Conservation (phyloP, 2,329 filamentous ascomycete species). For the Colletotrichum sp. region DNA sequence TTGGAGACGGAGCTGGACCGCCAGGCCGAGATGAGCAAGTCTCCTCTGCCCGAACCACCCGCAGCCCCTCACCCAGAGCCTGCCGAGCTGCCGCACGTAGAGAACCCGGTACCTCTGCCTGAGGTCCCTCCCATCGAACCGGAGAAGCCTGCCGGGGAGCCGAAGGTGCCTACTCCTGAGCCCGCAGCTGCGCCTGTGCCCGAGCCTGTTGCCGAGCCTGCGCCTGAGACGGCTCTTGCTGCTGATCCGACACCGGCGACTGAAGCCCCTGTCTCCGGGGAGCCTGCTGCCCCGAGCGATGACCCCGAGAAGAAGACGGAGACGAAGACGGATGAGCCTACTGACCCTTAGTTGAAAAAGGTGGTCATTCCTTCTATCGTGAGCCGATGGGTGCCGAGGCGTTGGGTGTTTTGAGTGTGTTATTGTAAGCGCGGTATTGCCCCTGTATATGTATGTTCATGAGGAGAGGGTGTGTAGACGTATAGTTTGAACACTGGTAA, state of each 20-base stretch:
- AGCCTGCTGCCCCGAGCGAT: not conserved
- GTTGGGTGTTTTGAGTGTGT: not conserved
- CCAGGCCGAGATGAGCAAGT: slow-evolving; percentile 10
- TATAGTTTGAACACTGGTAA: not conserved
- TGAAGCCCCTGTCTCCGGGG: not conserved
- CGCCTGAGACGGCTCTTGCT: not conserved
- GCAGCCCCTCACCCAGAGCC: slow-evolving; percentile 7
- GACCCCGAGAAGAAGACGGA: not conserved
- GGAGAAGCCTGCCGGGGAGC: not conserved
- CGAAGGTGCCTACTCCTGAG: not conserved
- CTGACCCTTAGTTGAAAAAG: not conserved
- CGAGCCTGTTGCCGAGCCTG: not conserved
- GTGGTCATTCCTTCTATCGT: not conserved
- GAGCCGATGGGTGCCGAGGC: not conserved
- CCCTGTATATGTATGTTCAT: not conserved
- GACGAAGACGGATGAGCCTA: not conserved
- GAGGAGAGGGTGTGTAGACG: not conserved
- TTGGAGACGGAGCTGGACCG: slow-evolving; percentile 20
- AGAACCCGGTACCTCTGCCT: slow-evolving; percentile 4
- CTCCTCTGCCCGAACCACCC: slow-evolving; percentile 5
- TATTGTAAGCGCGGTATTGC: not conserved
- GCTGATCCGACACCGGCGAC: not conserved
- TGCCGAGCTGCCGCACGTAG: slow-evolving; percentile 3
- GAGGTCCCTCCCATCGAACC: not conserved
- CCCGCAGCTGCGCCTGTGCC: not conserved